Conservation (phyloP, 1,284 basidiomycete genomes). For the Vanrija sp. region DNA sequence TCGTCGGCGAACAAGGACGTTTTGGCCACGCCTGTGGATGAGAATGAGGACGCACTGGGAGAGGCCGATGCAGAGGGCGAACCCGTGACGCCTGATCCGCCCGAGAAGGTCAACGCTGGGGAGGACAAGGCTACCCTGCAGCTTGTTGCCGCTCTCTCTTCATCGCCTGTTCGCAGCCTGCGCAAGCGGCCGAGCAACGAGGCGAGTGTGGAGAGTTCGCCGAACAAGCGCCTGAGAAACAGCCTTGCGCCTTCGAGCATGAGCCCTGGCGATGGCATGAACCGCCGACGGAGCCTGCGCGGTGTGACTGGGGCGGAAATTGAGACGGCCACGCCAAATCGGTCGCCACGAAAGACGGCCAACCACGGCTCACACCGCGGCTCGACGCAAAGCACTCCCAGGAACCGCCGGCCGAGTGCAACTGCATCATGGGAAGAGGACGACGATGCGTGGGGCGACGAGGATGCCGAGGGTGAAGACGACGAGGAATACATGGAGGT, state of each 20-base stretch:
- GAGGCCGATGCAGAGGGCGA: background rate
- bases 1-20: constrained; percentile 12
- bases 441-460: constrained; percentile 3
- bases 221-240: background rate
- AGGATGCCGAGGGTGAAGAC: constrained; percentile 8
- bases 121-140: constrained; percentile 38
- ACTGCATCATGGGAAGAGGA: background rate
- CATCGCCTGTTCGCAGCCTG: constrained; percentile 26
- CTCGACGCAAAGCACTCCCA: background rate
- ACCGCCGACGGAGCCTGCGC: background rate
- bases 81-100: constrained; percentile 1
- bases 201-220: background rate
- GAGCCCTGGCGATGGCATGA: background rate
- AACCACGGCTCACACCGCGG: no score
- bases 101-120: constrained; percentile 19
- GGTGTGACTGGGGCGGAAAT: background rate
- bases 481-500: background rate
- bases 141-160: constrained; percentile 32
- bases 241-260: background rate
- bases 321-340: background rate
- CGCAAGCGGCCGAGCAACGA: constrained; percentile 19
- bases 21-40: constrained; percentile 12
- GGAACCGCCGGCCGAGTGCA: background rate
- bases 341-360: no score
- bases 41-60: background rate